Percentiles rank a stretch among this genome's conserved stretches.
phyloP scores from a whole-genome alignment of 2,329 filamentous ascomycete genomes.

The Fusarium scirpi region DNA sequence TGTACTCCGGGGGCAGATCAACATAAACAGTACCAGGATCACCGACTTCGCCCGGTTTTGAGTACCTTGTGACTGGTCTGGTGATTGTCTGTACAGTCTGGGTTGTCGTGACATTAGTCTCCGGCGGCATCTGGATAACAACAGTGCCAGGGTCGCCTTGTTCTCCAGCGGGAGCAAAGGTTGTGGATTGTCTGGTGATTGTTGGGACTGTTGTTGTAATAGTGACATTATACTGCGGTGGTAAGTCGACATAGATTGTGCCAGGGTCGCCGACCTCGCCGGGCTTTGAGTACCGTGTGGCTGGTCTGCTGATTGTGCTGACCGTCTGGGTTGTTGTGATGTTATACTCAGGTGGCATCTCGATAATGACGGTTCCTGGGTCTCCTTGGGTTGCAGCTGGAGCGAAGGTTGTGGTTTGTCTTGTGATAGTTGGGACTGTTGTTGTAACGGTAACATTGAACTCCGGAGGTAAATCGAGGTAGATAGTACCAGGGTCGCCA shows the following conservation, averaged over 20 bases:
- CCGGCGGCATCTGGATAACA: constrained; percentile 11
- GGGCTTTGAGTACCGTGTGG: constrained; percentile 9
- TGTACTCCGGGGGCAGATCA: constrained; percentile 22
- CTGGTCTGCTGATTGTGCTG: constrained; percentile 7
- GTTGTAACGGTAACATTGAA: constrained; percentile 22
- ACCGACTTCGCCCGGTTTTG: constrained; percentile 3
- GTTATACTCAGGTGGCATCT: constrained; percentile 16
- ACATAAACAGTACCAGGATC: constrained; percentile 20
- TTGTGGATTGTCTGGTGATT: constrained; percentile 10
- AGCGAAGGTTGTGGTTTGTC: constrained; percentile 5
- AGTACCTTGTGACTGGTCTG: constrained; percentile 7
- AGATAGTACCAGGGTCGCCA: constrained; percentile 20
- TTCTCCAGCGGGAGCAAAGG: constrained; percentile 7
- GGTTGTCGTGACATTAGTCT: constrained; percentile 17
- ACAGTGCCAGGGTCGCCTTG: constrained; percentile 24
- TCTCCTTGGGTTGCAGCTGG: constrained; percentile 9
- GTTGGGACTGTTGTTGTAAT: constrained; percentile 13
- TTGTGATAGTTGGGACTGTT: constrained; percentile 10
- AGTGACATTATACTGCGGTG: constrained; percentile 29
- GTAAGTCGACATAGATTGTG: constrained; percentile 20
- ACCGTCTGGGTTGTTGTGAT: constrained; percentile 12
- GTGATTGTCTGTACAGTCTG: constrained; percentile 20
- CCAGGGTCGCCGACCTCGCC: constrained; percentile 16
- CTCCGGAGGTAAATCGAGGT: constrained; percentile 15
- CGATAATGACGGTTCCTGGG: constrained; percentile 16